phyloP scores from a whole-genome alignment of 768 basidiomycete genomes.

The Lentinus tigrinus region DNA sequence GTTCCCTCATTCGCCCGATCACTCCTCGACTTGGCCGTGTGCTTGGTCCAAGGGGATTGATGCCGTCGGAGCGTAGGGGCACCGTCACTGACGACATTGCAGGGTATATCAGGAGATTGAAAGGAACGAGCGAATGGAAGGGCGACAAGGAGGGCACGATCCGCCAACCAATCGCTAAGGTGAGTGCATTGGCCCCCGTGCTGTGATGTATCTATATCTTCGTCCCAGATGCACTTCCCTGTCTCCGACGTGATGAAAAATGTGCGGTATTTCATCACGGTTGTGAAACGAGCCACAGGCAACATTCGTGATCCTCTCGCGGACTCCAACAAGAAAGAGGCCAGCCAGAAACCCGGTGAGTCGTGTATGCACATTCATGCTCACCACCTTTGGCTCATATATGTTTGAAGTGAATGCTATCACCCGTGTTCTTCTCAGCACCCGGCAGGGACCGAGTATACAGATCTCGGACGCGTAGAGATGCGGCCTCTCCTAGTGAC shows the following conservation, averaged over 20 bases:
- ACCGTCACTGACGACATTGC: constrained; percentile 90
- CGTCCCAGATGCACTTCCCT: constrained; percentile 65
- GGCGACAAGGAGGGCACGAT: constrained; percentile 87
- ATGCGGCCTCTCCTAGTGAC: not conserved
- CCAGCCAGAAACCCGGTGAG: constrained; percentile 42
- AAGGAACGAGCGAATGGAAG: constrained; percentile 89
- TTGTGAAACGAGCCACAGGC: constrained; percentile 74
- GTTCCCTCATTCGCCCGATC: constrained; percentile 74
- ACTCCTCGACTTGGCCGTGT: constrained; percentile 77
- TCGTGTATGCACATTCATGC: not conserved
- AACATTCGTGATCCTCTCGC: constrained; percentile 56
- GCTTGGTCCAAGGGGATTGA: constrained; percentile 85
- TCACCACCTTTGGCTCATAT: not conserved
- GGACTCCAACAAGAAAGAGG: constrained; percentile 36
- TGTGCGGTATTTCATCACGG: constrained; percentile 68
- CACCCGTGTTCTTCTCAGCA: constrained; percentile 79
- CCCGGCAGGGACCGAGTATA: constrained; percentile 87
- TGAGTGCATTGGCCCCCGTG: constrained; percentile 32
- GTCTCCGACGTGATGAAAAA: constrained; percentile 77
- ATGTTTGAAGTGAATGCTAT: constrained; percentile 63
- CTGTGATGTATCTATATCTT: not conserved
- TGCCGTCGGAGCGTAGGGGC: constrained; percentile 93
- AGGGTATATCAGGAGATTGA: constrained; percentile 74
- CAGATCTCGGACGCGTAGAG: constrained; percentile 73
- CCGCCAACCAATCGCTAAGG: constrained; percentile 76